phyloP scores from a whole-genome alignment of 164 flowering plant genomes.

The Berberis thunbergii region DNA sequence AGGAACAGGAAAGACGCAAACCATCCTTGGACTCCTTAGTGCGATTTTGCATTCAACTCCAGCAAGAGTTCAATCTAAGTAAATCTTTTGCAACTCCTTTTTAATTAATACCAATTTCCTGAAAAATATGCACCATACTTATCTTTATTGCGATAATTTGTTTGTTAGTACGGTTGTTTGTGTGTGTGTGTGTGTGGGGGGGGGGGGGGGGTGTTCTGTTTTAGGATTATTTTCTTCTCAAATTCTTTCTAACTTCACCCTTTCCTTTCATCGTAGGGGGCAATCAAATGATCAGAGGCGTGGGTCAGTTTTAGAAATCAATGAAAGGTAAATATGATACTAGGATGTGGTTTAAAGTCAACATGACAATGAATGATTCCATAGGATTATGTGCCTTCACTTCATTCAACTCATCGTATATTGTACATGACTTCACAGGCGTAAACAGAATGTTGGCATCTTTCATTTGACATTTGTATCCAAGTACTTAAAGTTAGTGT shows the following conservation, averaged over 20 bases:
- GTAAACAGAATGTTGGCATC: no score
- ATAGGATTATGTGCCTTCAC: no score
- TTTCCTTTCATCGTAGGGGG: constrained; percentile 35
- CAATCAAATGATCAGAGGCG: constrained; percentile 26
- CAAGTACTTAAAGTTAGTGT: no score
- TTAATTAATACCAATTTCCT: neutral
- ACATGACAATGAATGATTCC: no score
- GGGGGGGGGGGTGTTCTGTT: neutral
- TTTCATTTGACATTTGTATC: no score
- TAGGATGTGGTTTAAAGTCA: no score
- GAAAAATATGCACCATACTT: no score
- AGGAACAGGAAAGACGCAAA: constrained; percentile 98
- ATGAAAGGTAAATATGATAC: constrained; percentile 50
- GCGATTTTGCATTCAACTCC: constrained; percentile 93
- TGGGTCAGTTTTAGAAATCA: constrained; percentile 40
- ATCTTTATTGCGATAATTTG: no score
- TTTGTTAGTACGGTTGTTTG: no score
- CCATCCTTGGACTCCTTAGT: constrained; percentile 93
- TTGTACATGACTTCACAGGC: no score
- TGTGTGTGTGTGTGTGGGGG: no score
- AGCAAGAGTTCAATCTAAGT: constrained; percentile 62
- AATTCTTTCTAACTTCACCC: neutral
- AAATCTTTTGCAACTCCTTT: constrained; percentile 9
- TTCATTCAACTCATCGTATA: no score
- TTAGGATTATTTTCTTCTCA: neutral